Evolutionary conservation across 2,329 filamentous ascomycete species (phyloP).

Genomic region (Fusarium miscanthi): DNA sequence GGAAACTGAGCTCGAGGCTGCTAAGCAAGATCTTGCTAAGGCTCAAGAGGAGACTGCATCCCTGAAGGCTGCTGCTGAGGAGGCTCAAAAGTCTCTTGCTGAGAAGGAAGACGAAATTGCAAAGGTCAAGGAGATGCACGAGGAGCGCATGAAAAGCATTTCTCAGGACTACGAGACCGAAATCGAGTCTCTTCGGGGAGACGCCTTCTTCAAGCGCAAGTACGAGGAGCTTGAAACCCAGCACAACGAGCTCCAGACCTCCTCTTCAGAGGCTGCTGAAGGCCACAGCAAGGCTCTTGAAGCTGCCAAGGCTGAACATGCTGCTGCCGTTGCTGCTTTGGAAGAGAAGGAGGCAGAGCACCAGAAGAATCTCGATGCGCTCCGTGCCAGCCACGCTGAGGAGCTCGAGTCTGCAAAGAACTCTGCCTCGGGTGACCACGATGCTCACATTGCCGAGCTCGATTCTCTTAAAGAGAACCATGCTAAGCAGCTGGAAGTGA

Average conservation of each 20-base stretch:
- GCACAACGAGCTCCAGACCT: constrained; percentile 61
- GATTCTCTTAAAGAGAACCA: constrained; percentile 67
- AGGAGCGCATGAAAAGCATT: constrained; percentile 67
- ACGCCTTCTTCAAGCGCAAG: constrained; percentile 73
- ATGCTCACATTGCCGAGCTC: constrained; percentile 61
- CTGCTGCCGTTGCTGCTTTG: constrained; percentile 58
- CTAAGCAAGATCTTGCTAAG: constrained; percentile 54
- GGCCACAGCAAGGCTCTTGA: constrained; percentile 57
- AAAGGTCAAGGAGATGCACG: constrained; percentile 66
- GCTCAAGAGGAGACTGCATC: constrained; percentile 60
- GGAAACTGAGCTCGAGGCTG: constrained; percentile 59
- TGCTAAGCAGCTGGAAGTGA: constrained; percentile 59
- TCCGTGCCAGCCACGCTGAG: constrained; percentile 68
- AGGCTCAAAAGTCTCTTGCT: constrained; percentile 58
- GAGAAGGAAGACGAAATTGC: constrained; percentile 62
- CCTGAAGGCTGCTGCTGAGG: constrained; percentile 61
- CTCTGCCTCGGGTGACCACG: constrained; percentile 60
- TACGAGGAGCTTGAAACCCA: constrained; percentile 69
- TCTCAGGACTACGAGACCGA: constrained; percentile 73
- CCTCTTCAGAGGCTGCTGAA: constrained; percentile 51
- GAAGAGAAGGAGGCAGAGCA: constrained; percentile 64
- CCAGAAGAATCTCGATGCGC: constrained; percentile 64
- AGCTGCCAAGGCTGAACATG: constrained; percentile 57
- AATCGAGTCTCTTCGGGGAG: constrained; percentile 71
- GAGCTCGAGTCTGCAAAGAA: constrained; percentile 68